These are phyloP conservation scores for Fusarium robinianum DNA, from an alignment of 2,329 filamentous ascomycete species.

Conservation along the genomic window DNA sequence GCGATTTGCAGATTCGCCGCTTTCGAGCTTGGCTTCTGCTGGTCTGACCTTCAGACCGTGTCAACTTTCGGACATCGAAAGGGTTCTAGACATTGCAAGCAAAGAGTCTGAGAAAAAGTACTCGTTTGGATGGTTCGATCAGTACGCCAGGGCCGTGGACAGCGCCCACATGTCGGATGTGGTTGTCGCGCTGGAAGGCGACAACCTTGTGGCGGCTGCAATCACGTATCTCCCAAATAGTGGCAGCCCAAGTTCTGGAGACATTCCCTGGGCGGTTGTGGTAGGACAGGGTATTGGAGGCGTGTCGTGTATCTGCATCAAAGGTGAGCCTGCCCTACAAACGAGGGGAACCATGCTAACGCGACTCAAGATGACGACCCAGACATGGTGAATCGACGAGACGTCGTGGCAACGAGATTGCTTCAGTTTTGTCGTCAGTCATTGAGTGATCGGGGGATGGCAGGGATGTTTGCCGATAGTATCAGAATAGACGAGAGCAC, in stretches of 20 bases:
- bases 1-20: slow-evolving; percentile 54
- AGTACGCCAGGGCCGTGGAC: slow-evolving; percentile 57
- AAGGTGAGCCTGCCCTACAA: slow-evolving; percentile 48
- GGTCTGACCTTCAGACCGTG: slow-evolving; percentile 52
- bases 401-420: slow-evolving; percentile 57
- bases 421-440: slow-evolving; percentile 56
- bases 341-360: slow-evolving; percentile 12
- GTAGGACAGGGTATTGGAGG: slow-evolving; percentile 59
- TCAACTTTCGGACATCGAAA: slow-evolving; percentile 50
- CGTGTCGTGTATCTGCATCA: slow-evolving; percentile 63
- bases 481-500: slow-evolving; percentile 55
- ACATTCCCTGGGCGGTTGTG: slow-evolving; percentile 59
- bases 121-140: slow-evolving; percentile 62
- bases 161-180: slow-evolving; percentile 56
- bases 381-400: slow-evolving; percentile 49
- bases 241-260: slow-evolving; percentile 51
- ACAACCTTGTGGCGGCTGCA: slow-evolving; percentile 56
- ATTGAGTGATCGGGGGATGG: slow-evolving; percentile 56
- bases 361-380: slow-evolving; percentile 48
- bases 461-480: slow-evolving; percentile 59
- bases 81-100: slow-evolving; percentile 56
- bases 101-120: slow-evolving; percentile 51
- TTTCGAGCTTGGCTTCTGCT: slow-evolving; percentile 45
- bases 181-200: slow-evolving; percentile 55
- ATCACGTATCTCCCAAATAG: slow-evolving; percentile 57